Conservation (phyloP, 2,329 filamentous ascomycete genomes). For the Colletotrichum spaethianum region DNA sequence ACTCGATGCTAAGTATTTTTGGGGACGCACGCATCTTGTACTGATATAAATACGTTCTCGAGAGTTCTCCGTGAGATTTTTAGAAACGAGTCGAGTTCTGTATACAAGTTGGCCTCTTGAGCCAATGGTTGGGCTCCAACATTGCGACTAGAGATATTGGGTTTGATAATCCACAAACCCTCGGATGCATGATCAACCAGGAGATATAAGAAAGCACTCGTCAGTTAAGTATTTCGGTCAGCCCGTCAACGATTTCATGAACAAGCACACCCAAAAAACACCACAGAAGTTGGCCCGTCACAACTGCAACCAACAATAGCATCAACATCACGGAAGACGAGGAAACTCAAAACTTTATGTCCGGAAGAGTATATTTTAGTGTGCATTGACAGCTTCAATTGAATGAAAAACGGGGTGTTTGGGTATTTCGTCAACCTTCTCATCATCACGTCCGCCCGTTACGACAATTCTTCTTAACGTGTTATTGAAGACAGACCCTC, state of each 20-base stretch:
- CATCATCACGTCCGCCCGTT: conserved; percentile 14
- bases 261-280: too few species aligned
- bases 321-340: neutral
- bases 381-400: neutral
- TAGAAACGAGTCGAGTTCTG: neutral
- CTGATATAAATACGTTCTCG: neutral
- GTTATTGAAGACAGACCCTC: neutral
- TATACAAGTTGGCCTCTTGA: too few species aligned
- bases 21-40: neutral
- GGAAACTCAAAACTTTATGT: too few species aligned
- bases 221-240: neutral
- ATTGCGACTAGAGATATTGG: too few species aligned
- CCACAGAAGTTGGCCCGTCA: neutral
- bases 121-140: too few species aligned
- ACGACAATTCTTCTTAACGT: neutral
- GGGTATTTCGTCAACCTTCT: conserved; percentile 25
- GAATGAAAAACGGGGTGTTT: conserved; percentile 20
- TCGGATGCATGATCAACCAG: neutral
- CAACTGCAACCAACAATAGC: too few species aligned
- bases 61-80: too few species aligned
- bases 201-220: neutral
- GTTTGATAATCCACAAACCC: neutral
- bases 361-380: neutral
- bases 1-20: neutral
- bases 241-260: neutral